Evolutionary conservation across 768 basidiomycete species (phyloP).

Genomic region (Lactifluus subvellereus): DNA sequence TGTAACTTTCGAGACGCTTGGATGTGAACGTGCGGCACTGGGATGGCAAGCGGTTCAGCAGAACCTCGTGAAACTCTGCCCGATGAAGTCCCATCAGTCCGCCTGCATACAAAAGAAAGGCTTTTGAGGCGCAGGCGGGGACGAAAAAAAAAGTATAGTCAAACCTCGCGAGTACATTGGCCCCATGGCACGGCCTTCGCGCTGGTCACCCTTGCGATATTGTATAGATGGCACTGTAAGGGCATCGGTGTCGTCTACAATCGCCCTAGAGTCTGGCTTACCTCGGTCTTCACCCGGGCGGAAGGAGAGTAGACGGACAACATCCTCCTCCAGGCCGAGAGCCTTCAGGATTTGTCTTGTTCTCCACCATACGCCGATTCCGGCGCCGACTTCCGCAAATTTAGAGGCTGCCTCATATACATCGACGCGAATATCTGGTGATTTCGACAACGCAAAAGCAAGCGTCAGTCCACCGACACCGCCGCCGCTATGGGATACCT

Average conservation of each 20-base stretch:
- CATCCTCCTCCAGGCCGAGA: slow-evolving; percentile 29
- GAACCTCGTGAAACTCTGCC: slow-evolving; percentile 56
- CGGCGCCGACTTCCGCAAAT: slow-evolving; percentile 32
- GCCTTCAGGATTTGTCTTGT: slow-evolving; percentile 28
- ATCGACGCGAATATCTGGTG: slow-evolving; percentile 29
- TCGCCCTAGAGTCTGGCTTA: background rate
- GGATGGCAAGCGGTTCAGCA: slow-evolving; percentile 43
- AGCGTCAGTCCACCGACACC: slow-evolving; percentile 32
- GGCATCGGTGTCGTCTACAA: background rate
- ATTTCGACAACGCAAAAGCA: slow-evolving; percentile 29
- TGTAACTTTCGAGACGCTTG: slow-evolving; percentile 56
- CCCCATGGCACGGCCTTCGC: slow-evolving; percentile 48
- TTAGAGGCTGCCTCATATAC: slow-evolving; percentile 33
- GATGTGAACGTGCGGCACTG: slow-evolving; percentile 44
- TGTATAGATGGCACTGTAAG: slow-evolving; percentile 45
- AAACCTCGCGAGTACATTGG: slow-evolving; percentile 53
- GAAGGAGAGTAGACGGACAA: slow-evolving; percentile 25
- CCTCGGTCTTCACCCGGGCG: slow-evolving; percentile 24
- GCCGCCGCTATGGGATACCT: slow-evolving; percentile 20
- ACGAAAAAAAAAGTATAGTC: slow-evolving; percentile 1
- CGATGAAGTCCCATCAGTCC: slow-evolving; percentile 47
- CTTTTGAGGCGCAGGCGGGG: background rate
- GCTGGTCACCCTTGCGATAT: slow-evolving; percentile 58
- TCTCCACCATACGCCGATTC: slow-evolving; percentile 36
- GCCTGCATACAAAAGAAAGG: slow-evolving; percentile 18